phyloP scores from a whole-genome alignment of 768 basidiomycete species.

The Dendrothele bispora region DNA sequence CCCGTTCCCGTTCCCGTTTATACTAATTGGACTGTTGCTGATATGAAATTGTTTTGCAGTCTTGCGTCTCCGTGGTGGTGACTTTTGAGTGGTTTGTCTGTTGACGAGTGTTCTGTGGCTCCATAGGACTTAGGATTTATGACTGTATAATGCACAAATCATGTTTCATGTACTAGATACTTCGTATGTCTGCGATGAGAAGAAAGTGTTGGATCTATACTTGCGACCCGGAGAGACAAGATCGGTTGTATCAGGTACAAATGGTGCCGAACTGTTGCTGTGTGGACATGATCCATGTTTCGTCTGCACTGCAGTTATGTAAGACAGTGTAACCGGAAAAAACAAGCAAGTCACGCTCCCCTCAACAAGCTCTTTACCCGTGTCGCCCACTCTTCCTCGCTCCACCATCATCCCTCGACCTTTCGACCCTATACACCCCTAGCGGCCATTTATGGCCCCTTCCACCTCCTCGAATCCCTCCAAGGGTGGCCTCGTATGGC shows the following conservation, averaged over 20 bases:
- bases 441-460: slow-evolving; percentile 20
- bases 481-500: slow-evolving; percentile 53
- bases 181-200: too few relatives aligned
- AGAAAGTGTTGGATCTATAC: not conserved
- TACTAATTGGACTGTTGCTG: too few relatives aligned
- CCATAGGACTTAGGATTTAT: too few relatives aligned
- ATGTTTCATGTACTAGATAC: too few relatives aligned
- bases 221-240: not conserved
- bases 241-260: not conserved
- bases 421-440: slow-evolving; percentile 7
- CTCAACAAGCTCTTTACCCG: too few relatives aligned
- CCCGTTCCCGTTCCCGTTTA: not conserved
- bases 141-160: too few relatives aligned
- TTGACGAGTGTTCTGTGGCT: too few relatives aligned
- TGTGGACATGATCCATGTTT: too few relatives aligned
- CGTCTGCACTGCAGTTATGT: too few relatives aligned
- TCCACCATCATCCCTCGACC: slow-evolving; percentile 15
- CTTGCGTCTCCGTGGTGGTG: slow-evolving; percentile 42
- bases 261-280: too few relatives aligned
- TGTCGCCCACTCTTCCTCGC: slow-evolving; percentile 18
- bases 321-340: too few relatives aligned
- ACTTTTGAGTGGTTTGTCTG: too few relatives aligned
- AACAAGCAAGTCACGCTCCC: not conserved
- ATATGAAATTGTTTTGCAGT: slow-evolving; percentile 24
- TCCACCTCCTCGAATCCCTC: slow-evolving; percentile 21